phyloP scores from a whole-genome alignment of 176 grass and related monocot genomes.

The Raddia guianensis region DNA sequence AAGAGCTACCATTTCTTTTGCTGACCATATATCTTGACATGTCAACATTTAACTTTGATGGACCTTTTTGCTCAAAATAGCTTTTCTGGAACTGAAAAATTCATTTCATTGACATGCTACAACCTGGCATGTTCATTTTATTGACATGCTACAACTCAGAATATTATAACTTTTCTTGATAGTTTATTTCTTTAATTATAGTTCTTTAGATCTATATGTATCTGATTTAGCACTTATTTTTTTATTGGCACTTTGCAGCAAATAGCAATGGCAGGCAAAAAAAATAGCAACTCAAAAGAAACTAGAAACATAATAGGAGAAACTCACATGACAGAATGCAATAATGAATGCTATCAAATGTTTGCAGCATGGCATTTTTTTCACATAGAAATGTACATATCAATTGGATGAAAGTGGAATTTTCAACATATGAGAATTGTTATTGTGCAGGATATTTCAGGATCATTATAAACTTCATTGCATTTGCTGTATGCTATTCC shows the following conservation, averaged over 20 bases:
- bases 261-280: neutral
- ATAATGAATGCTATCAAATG: neutral
- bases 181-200: neutral
- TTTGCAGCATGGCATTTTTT: neutral
- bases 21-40: neutral
- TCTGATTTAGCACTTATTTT: neutral
- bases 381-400: neutral
- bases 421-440: neutral
- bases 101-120: neutral
- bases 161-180: neutral
- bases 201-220: neutral
- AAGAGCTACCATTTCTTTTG: neutral
- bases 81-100: too few relatives aligned
- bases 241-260: neutral
- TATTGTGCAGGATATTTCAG: slow-evolving; percentile 71
- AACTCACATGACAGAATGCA: neutral
- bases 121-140: neutral
- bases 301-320: neutral
- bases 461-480: slow-evolving; percentile 83
- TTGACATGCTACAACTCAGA: neutral
- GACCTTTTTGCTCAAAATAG: neutral
- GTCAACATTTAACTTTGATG: neutral
- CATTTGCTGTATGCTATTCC: slow-evolving; percentile 75
- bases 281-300: neutral
- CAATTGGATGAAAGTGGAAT: neutral